Base-by-base conservation (phyloP, 345 rosid genomes). In the Eucalyptus pauciflora region DNA sequence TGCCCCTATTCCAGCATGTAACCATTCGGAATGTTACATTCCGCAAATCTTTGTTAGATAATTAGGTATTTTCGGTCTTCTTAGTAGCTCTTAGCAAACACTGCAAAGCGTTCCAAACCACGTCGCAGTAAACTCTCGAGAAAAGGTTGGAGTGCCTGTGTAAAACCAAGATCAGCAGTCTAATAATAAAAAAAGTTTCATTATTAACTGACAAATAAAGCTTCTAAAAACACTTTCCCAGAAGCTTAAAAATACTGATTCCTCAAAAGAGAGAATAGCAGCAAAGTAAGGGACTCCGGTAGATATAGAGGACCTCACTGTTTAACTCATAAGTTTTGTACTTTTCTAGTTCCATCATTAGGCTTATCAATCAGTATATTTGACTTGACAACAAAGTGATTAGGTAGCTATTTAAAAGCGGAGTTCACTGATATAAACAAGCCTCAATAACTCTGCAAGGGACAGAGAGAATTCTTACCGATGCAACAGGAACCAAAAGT, bases 121-220 rank as follows among this genome's bases (percentile, higher is more conserved):
- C 93, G 86, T 46, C 81, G 87, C 80, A 98, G 95, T 88, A 97
- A 89, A 90, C 94, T 93, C 95, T 95, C 95, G 76, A 98, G 96
- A 87, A 95, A 92, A 67, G 98, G 98, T 91, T 95, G 92, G 93
- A 98, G 94, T 56, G 97, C 97, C 99, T 97, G 94, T 79, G 90
- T 43, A 27, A 37, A 27, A 88, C 5, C 87, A 31, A 69, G 11
- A 33, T 31, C 27, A 85, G 18, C 48, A n/a, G 24, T 87, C 43
- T 33, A 51, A 49, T 76, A 51, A 71, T 76, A 51, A 71, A 58
- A 45, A 13, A 62, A 33, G 8, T 24, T 13, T n/a, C 4, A 22
- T 52, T 50, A 31, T 88, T 58, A 17, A 45, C 41, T 4, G 22
- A 29, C 51, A 46, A 62, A 48, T 41, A 76, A 41, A 76, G 15